Percentiles rank a stretch among this genome's conserved stretches.
Conservation (phyloP, 106 monocot genomes). For the Apostasia shenzhenica region DNA sequence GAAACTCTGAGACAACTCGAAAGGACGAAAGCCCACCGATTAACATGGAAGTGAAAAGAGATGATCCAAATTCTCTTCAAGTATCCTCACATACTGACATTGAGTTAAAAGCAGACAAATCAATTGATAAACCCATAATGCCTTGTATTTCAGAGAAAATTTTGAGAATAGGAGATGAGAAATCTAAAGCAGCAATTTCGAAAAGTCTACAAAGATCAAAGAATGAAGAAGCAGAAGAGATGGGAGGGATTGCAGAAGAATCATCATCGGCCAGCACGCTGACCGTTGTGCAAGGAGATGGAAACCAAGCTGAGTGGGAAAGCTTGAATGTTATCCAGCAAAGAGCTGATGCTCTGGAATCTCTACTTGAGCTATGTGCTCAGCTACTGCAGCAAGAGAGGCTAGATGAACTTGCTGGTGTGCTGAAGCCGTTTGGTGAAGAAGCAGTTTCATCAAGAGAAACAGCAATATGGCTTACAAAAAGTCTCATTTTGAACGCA, state of each 20-base stretch:
- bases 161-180: constrained; percentile 1
- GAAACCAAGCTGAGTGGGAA: constrained; percentile 48
- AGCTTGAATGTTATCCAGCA: constrained; percentile 43
- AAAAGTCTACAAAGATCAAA: constrained; percentile 15
- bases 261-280: constrained; percentile 38
- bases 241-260: constrained; percentile 24
- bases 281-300: constrained; percentile 25
- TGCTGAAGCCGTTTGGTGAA: constrained; percentile 79
- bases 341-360: constrained; percentile 76
- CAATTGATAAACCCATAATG: not conserved
- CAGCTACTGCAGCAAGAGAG: constrained; percentile 68
- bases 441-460: constrained; percentile 77
- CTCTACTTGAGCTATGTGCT: constrained; percentile 77
- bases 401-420: constrained; percentile 77
- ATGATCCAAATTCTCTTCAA: not conserved
- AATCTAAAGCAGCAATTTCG: not conserved
- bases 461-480: constrained; percentile 92
- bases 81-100: too few relatives aligned
- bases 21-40: constrained; percentile 3
- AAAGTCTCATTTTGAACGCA: constrained; percentile 48
- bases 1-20: not conserved
- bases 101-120: not conserved
- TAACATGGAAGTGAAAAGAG: too few relatives aligned
- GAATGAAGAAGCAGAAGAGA: constrained; percentile 11
- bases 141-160: not conserved